Conservation (phyloP, 2,329 filamentous ascomycete species). For the Davidsoniella eucalypti region DNA sequence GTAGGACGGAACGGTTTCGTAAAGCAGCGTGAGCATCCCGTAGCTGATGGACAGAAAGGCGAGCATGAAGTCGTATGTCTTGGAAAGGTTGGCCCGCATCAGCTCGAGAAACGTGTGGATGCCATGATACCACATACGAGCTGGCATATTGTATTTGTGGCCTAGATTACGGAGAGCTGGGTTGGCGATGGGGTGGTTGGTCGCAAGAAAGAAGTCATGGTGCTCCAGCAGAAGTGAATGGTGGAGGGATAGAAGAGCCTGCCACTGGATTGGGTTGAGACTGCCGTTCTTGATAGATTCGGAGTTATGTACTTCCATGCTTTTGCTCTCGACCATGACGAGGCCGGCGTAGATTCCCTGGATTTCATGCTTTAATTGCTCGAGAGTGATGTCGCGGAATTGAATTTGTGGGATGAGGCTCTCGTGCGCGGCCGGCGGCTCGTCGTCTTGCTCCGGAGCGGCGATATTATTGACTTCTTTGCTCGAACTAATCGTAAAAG, state of each 20-base stretch:
- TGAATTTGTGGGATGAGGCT: too few species aligned
- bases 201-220: conserved; percentile 74
- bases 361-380: conserved; percentile 40
- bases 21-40: conserved; percentile 71
- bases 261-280: conserved; percentile 57
- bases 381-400: too few species aligned
- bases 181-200: conserved; percentile 67
- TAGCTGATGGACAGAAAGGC: conserved; percentile 82
- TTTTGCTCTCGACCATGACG: conserved; percentile 74
- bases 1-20: conserved; percentile 71
- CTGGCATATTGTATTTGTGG: conserved; percentile 77
- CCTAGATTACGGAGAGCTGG: conserved; percentile 51
- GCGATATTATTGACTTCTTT: too few species aligned
- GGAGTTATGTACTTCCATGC: conserved; percentile 63
- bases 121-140: conserved; percentile 83
- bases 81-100: conserved; percentile 55
- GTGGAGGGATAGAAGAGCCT: conserved; percentile 68
- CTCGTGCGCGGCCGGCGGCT: too few species aligned
- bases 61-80: conserved; percentile 74
- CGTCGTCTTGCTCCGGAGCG: too few species aligned
- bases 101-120: conserved; percentile 77
- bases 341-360: conserved; percentile 71
- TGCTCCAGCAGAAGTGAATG: conserved; percentile 67
- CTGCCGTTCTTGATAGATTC: conserved; percentile 26
- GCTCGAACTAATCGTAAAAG: too few species aligned